phyloP scores from a whole-genome alignment of 2,329 filamentous ascomycete species.

The Penicillium oxalicum region DNA sequence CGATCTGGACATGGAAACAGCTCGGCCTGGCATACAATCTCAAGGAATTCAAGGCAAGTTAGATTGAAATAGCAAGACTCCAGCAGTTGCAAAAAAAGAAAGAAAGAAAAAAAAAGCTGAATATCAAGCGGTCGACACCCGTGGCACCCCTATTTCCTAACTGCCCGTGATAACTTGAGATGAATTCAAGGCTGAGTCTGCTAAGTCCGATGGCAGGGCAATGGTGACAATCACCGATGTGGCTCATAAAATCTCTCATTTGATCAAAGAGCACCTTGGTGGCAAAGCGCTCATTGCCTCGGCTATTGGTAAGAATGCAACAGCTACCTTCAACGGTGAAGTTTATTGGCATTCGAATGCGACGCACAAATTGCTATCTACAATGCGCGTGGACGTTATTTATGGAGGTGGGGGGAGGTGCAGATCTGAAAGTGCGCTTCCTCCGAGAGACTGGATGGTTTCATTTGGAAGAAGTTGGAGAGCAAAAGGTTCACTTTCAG shows the following conservation, averaged over 20 bases:
- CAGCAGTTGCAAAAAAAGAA: constrained; percentile 92
- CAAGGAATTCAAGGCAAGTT: constrained; percentile 85
- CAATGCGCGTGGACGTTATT: constrained; percentile 83
- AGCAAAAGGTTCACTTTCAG: too few species aligned
- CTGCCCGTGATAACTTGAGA: constrained; percentile 82
- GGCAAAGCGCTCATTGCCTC: constrained; percentile 73
- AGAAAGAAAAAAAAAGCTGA: constrained; percentile 92
- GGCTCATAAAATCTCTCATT: constrained; percentile 75
- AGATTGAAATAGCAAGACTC: constrained; percentile 84
- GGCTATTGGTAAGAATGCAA: constrained; percentile 79
- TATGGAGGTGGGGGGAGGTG: constrained; percentile 79
- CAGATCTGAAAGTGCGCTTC: constrained; percentile 64
- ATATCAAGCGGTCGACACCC: constrained; percentile 69
- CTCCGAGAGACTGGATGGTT: background rate
- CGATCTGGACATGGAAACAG: constrained; percentile 77
- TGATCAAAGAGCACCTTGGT: constrained; percentile 82
- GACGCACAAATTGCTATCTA: constrained; percentile 79
- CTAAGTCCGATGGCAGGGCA: constrained; percentile 60
- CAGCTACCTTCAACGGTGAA: constrained; percentile 85
- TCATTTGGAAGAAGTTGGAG: too few species aligned
- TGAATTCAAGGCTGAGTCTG: constrained; percentile 70
- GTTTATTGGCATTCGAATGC: constrained; percentile 87
- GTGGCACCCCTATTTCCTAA: constrained; percentile 78
- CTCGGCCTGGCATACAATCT: constrained; percentile 77
- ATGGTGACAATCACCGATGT: constrained; percentile 75